Base-by-base conservation (phyloP, 805 yeast species). In the Metschnikowia matae region DNA sequence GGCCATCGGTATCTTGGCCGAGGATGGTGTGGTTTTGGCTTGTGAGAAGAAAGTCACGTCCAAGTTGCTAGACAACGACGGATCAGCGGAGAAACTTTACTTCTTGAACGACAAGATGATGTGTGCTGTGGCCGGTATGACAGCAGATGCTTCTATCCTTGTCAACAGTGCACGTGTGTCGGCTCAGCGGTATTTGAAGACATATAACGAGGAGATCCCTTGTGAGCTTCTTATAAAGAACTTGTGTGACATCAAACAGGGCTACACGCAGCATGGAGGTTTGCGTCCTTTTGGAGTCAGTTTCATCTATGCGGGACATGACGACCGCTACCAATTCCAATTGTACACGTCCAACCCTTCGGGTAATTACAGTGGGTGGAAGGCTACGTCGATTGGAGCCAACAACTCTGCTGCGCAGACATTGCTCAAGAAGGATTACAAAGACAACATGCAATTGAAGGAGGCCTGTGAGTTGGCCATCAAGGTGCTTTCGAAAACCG, bases 231-330 rank as follows among this genome's bases (percentile, higher is more conserved):
- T 94, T 56, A 97, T 94, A 56, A 88, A 89, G 65, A 79, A 86
- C 56, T 77, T 94, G 55, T 90, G 97, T 73, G 96, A 94, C 70
- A 81, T 89, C 55, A 94, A 94, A 70, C 99, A 94, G 68, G 97
- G 98, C 10, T 94, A 94, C 69, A 94, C 99, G 6, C 99, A 94
- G 70, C 96, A 88, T 65, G 99, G 99, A 65, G 99, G 99, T 35
- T 79, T 94, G 63, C 85, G 99, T 70, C 99, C 99, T 18, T 94
- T 90, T 67, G 99, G 99, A 63, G 99, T 94, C 38, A 87, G 96
- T 47, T 91, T 94, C 70, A 81, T 94, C 53, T 94, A 88, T 64
- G 99, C 98, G 5, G 99, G 99, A 6, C 86, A 84, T 64, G 99
- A 94, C 67, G 92, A 89, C 48, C 74, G 89, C 62, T 85, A 84